phyloP scores from a whole-genome alignment of 2,329 filamentous ascomycete genomes.

The Fusarium incarnatum region DNA sequence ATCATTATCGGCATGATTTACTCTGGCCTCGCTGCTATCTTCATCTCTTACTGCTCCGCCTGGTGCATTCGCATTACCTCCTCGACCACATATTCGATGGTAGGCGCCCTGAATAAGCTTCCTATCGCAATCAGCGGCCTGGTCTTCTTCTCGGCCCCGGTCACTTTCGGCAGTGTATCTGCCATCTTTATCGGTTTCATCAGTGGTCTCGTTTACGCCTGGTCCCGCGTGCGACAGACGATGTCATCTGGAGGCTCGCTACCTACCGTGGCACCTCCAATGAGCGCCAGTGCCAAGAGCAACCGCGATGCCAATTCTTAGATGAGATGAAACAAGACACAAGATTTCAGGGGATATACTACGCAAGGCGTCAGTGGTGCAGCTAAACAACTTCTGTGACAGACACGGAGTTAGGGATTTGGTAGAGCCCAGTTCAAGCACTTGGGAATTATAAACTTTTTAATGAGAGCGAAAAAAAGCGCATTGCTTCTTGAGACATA shows the following conservation, averaged over 20 bases:
- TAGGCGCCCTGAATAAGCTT: constrained; percentile 97
- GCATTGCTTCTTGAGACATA: constrained; percentile 16
- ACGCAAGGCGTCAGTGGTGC: background rate
- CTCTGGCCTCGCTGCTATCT: constrained; percentile 91
- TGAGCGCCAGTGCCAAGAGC: constrained; percentile 93
- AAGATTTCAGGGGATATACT: background rate
- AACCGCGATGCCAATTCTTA: constrained; percentile 81
- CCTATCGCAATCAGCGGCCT: constrained; percentile 93
- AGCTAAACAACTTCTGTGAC: background rate
- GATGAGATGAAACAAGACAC: constrained; percentile 4
- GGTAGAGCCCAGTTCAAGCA: background rate
- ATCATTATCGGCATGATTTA: constrained; percentile 92
- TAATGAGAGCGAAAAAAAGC: constrained; percentile 25
- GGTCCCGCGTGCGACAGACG: constrained; percentile 75
- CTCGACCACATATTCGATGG: constrained; percentile 98
- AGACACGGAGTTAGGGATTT: background rate
- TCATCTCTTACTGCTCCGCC: constrained; percentile 99
- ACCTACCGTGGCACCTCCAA: constrained; percentile 73
- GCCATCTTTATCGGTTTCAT: constrained; percentile 93
- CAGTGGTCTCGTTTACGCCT: constrained; percentile 88
- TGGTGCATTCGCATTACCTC: constrained; percentile 99
- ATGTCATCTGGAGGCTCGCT: constrained; percentile 72
- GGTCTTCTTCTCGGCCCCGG: constrained; percentile 93
- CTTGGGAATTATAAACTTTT: constrained; percentile 27
- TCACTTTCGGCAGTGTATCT: constrained; percentile 90